Base-by-base conservation (phyloP, 768 basidiomycete species). In the Lactarius deliciosus region DNA sequence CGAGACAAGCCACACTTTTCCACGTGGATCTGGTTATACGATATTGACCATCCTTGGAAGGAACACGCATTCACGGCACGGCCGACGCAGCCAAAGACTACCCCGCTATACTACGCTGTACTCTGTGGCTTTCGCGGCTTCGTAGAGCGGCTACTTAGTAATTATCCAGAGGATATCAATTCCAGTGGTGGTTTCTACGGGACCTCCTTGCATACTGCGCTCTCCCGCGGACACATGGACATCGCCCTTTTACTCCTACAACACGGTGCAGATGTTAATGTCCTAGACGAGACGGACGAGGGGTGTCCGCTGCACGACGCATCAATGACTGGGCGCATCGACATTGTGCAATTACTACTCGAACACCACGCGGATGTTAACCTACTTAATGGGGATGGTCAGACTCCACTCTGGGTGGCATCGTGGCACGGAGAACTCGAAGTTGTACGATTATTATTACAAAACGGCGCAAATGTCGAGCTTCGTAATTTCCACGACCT, bases 1-100 rank as follows among this genome's bases (percentile, higher is more conserved):
- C 10, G n/a, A 5, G 38, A 34, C 57, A 58, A 58, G 10, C 28
- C 13, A 5, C 22, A 58, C 1, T 40, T 58, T 58, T 2, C 57
- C 18, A 40, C 38, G 20, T 58, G 57, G 57, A 36, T 58, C 9
- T 58, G 57, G 57, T 8, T 58, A n/a, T 58, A 36, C 13, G 57
- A 58, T 16, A 34, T 22, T 11, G 57, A 40, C n/a, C 22, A 7
- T 3, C 57, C 57, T 34, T 34, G 13, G 10, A 11, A 5, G 9
- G 22, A 1, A 38, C 36, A 34, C 57, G 6, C 15, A 34, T 36
- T 22, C 32, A 38, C 57, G 8, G 36, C 5, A 15, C 36, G 57
- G 10, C 57, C 57, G n/a, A 40, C 11, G 3, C 2, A 10, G 22
- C 57, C 57, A 22, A 11, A 11, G 13, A 10, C 38, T 1, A 40